Percentiles rank a stretch among this genome's conserved stretches.
Conservation (phyloP, 352 stramenopile genomes). For the Pythium apleroticum region DNA sequence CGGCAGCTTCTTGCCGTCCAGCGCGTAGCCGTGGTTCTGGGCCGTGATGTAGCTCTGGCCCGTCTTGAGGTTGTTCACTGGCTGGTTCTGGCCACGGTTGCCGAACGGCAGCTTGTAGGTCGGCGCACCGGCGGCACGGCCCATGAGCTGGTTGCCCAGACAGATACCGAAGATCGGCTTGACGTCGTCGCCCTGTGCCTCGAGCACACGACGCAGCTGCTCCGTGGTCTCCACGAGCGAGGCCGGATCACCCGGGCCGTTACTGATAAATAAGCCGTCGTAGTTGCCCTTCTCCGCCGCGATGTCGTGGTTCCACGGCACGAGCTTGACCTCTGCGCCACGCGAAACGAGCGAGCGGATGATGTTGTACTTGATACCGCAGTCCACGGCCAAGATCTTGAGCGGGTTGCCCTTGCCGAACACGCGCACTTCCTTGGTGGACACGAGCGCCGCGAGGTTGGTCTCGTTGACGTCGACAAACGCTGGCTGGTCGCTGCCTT, state of each 20-base stretch:
- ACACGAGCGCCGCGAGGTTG: slow-evolving; percentile 73
- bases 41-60: slow-evolving; percentile 96
- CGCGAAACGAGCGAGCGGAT: slow-evolving; percentile 90
- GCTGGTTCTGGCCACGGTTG: slow-evolving; percentile 95
- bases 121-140: slow-evolving; percentile 87
- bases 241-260: slow-evolving; percentile 93
- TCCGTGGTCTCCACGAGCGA: slow-evolving; percentile 91
- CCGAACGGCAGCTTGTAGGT: slow-evolving; percentile 94
- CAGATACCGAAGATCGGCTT: slow-evolving; percentile 97
- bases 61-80: slow-evolving; percentile 94
- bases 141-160: slow-evolving; percentile 95
- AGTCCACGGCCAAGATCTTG: slow-evolving; percentile 95
- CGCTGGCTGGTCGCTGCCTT: slow-evolving; percentile 49
- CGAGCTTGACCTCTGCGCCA: slow-evolving; percentile 91
- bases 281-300: slow-evolving; percentile 78
- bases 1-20: slow-evolving; percentile 87
- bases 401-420: slow-evolving; percentile 62
- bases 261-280: slow-evolving; percentile 95
- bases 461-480: slow-evolving; percentile 67
- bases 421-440: slow-evolving; percentile 55
- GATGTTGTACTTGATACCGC: slow-evolving; percentile 98
- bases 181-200: slow-evolving; percentile 60
- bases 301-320: slow-evolving; percentile 93
- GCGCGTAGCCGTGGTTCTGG: slow-evolving; percentile 93
- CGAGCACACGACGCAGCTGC: slow-evolving; percentile 87